Base-by-base conservation (phyloP, 345 rosid genomes). In the Brassica nigra region DNA sequence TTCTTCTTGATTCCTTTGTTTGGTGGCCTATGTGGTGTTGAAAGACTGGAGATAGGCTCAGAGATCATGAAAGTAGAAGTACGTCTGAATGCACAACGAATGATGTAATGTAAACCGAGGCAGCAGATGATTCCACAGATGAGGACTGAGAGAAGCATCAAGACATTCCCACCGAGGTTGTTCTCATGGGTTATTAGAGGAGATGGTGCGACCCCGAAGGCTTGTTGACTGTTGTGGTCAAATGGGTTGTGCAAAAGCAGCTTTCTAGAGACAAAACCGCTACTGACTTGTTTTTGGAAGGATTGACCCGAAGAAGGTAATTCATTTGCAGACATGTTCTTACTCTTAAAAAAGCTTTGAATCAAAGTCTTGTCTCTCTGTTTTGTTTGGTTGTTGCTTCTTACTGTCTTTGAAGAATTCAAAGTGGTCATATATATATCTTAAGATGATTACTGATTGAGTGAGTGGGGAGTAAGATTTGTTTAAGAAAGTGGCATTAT, bases 391-490 rank as follows among this genome's bases (percentile, higher is more conserved):
- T 44, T 30, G 2, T 66, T 57, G 33, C 3, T 72, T 57, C 58
- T 78, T 71, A 37, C 36, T 7, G 54, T 11, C 27, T 15, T 57
- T 39, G 39, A 8, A 6, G 61, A 64, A 71, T 72, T 12, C 54
- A 55, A 30, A 15, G 39, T 78, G 29, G 62, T 72, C 76, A 39
- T 72, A 54, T 78, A 78, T 71, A 73, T 73, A 72, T 37, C 73
- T 65, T 71, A 72, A 49, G 64, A 71, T 29, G 61, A 7, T 33
- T 64, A 52, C 6, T 63, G 59, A 64, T 65, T 55, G 61, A 71
- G 61, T 63, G 59, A 55, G 71, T 55, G 67, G 76, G 47, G 54
- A 52, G 61, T 54, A 78, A 57, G 12, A 37, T n/a, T 58, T 57
- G 67, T 55, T 71, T 20, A 65, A 54, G 72, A 78, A 78, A 71